Conservation (phyloP, 495 filamentous ascomycete species). For the Penicillium atrosanguineum region DNA sequence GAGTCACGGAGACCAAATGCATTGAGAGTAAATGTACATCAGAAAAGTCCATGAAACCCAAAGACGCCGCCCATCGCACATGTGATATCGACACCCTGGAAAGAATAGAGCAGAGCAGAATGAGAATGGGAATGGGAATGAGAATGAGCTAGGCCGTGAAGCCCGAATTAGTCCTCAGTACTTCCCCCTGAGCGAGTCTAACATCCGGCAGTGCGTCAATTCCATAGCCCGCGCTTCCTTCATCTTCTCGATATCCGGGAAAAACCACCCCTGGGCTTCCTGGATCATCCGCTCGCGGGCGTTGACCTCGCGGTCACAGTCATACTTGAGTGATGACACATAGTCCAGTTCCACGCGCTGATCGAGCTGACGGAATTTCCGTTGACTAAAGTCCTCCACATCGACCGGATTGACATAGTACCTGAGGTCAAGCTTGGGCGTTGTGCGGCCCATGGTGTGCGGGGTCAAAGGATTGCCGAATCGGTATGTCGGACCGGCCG, state of each 20-base stretch:
- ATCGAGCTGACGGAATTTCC: conserved; percentile 72
- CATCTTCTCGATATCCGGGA: conserved; percentile 74
- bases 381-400: conserved; percentile 61
- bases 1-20: conserved; percentile 10
- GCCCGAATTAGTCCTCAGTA: conserved; percentile 15
- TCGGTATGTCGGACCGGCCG: conserved; percentile 64
- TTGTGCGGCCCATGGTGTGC: conserved; percentile 70
- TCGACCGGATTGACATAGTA: conserved; percentile 85
- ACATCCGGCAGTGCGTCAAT: conserved; percentile 53
- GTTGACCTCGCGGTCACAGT: conserved; percentile 70
- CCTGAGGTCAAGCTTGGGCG: conserved; percentile 64
- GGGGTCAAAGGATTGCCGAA: conserved; percentile 67
- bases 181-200: conserved; percentile 45
- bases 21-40: conserved; percentile 24
- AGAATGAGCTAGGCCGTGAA: conserved; percentile 6
- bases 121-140: conserved; percentile 2
- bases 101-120: conserved; percentile 10
- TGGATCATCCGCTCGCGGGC: conserved; percentile 64
- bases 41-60: conserved; percentile 13
- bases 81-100: conserved; percentile 19
- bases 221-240: conserved; percentile 59
- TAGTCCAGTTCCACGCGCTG: conserved; percentile 70
- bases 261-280: conserved; percentile 88
- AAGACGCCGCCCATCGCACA: conserved; percentile 24
- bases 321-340: conserved; percentile 58